Conservation (phyloP, 202 grass and related monocot genomes). For the Schoenoplectus triqueter region DNA sequence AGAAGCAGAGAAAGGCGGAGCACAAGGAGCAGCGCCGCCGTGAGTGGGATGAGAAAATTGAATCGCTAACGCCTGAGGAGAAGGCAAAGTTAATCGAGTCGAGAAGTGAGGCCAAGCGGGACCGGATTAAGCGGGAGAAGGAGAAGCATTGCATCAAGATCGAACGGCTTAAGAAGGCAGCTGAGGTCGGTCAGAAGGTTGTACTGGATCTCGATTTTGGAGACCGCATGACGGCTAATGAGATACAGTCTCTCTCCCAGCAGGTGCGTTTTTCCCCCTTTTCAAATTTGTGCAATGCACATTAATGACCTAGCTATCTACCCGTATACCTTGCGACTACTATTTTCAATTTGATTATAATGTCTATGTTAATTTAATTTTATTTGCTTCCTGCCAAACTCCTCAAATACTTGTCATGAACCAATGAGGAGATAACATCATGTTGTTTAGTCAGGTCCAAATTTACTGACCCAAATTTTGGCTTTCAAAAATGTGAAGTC, state of each 20-base stretch:
- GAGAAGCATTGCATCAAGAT: constrained; percentile 62
- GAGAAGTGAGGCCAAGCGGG: constrained; percentile 51
- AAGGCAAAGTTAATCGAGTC: constrained; percentile 55
- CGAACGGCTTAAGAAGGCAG: constrained; percentile 61
- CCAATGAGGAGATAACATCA: too few relatives aligned
- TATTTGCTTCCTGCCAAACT: background rate
- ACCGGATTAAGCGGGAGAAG: constrained; percentile 59
- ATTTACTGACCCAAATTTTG: background rate
- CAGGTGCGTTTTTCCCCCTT: constrained; percentile 55
- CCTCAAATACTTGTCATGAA: too few relatives aligned
- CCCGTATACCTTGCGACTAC: background rate
- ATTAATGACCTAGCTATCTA: background rate
- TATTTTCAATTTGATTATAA: background rate
- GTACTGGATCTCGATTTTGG: constrained; percentile 91
- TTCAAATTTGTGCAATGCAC: background rate
- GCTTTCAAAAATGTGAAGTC: background rate
- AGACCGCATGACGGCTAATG: constrained; percentile 73
- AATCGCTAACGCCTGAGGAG: constrained; percentile 64
- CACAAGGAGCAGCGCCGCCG: constrained; percentile 60
- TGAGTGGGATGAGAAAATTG: constrained; percentile 68
- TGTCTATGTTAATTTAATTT: constrained; percentile 24
- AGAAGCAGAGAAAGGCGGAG: constrained; percentile 65
- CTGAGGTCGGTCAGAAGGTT: constrained; percentile 68
- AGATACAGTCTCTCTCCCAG: constrained; percentile 81
- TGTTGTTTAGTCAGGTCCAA: background rate